Percentiles rank a stretch among this genome's conserved stretches.
Evolutionary conservation across 768 basidiomycete genomes (phyloP).

Genomic region (Mycena filopes): DNA sequence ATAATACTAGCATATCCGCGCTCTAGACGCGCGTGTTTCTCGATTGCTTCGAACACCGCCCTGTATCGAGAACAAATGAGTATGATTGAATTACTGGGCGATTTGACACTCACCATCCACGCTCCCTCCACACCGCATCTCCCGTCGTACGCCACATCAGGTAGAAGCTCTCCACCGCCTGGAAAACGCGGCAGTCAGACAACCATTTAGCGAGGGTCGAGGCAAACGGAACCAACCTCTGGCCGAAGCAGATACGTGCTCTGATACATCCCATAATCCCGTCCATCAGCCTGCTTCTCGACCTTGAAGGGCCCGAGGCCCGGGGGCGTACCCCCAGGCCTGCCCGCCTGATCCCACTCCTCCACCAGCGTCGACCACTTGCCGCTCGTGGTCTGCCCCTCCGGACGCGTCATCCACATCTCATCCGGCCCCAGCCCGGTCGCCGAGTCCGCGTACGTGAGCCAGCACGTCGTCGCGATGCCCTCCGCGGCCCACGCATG

Average conservation of each 20-base stretch:
- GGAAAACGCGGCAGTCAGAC: conserved; percentile 1
- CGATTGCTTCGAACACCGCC: conserved; percentile 58
- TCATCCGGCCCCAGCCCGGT: conserved; percentile 73
- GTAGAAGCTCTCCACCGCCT: conserved; percentile 67
- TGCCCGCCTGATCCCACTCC: conserved; percentile 55
- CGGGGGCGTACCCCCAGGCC: conserved; percentile 46
- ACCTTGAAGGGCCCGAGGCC: conserved; percentile 42
- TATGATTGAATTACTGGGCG: not conserved
- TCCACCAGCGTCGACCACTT: conserved; percentile 53
- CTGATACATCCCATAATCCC: conserved; percentile 53
- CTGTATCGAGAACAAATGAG: conserved; percentile 29
- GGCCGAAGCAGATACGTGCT: conserved; percentile 56
- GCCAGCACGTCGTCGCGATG: conserved; percentile 69
- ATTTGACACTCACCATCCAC: conserved; percentile 53
- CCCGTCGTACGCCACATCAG: conserved; percentile 64
- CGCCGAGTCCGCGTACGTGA: conserved; percentile 71
- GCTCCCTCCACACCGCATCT: conserved; percentile 60
- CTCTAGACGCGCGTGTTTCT: conserved; percentile 55
- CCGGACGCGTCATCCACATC: conserved; percentile 47
- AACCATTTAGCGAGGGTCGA: not conserved
- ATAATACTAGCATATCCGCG: conserved; percentile 59
- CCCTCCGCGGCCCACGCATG: conserved; percentile 73
- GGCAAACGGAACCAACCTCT: conserved; percentile 50
- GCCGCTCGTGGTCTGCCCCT: conserved; percentile 26
- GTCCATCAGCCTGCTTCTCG: conserved; percentile 29